A percentile compares a stretch with the other conserved stretches of the same genome.
Conservation (phyloP, 2,329 filamentous ascomycete species). For the Diaporthe ilicicola region DNA sequence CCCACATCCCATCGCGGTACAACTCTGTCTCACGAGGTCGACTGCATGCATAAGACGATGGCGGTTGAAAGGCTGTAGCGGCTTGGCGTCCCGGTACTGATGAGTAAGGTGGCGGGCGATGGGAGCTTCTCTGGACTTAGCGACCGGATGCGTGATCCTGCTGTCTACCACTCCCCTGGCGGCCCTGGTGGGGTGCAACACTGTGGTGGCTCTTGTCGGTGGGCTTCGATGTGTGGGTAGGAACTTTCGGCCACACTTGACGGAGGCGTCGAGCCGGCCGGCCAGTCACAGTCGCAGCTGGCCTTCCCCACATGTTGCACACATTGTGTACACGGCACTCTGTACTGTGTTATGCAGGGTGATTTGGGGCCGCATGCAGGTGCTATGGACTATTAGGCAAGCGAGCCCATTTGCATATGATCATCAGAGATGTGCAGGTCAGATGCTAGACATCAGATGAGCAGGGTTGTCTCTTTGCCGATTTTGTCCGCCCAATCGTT, state of each 20-base stretch:
- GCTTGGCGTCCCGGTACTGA: constrained; percentile 28
- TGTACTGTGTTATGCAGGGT: constrained; percentile 1
- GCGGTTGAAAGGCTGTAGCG: constrained; percentile 24
- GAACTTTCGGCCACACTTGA: background rate
- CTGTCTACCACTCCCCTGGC: background rate
- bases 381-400: constrained; percentile 26
- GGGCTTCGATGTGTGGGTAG: background rate
- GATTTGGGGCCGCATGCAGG: constrained; percentile 22
- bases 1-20: constrained; percentile 26
- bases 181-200: background rate
- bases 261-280: constrained; percentile 16
- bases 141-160: constrained; percentile 8
- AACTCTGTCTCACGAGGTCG: constrained; percentile 24
- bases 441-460: constrained; percentile 24
- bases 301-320: constrained; percentile 29
- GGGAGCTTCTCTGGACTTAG: constrained; percentile 8
- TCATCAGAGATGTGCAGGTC: constrained; percentile 36
- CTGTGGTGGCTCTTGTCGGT: background rate
- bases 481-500: constrained; percentile 21
- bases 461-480: constrained; percentile 12
- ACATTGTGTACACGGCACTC: background rate
- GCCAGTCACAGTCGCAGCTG: constrained; percentile 20
- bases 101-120: constrained; percentile 5
- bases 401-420: constrained; percentile 26
- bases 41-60: constrained; percentile 24